Percentiles rank a stretch among this genome's conserved stretches.
These are phyloP conservation scores for Spergularia azorica DNA, from an alignment of 179 eudicot species.

Conservation along the genomic window DNA sequence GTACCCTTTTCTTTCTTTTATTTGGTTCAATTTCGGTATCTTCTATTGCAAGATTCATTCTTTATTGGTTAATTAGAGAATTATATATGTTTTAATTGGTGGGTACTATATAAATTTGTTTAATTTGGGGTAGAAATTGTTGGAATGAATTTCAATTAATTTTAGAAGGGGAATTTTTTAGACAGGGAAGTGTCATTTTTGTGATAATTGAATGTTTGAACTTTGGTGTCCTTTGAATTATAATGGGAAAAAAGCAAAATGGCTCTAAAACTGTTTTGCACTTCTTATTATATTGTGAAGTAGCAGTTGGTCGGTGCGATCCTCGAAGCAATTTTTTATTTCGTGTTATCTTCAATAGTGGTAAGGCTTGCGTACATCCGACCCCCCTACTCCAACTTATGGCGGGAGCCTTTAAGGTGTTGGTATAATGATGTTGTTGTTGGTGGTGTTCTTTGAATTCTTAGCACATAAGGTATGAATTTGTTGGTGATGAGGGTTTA, in stretches of 20 bases:
- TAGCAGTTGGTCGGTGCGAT: too few species aligned
- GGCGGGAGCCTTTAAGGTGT: too few species aligned
- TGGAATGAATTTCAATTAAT: background rate
- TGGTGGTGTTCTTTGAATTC: background rate
- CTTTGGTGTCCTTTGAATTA: background rate
- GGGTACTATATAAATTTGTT: background rate
- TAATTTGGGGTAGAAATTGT: background rate
- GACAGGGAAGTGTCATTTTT: background rate
- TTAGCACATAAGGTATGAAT: background rate
- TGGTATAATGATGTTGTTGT: too few species aligned
- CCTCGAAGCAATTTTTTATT: too few species aligned
- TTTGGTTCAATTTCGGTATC: background rate
- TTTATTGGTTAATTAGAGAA: background rate
- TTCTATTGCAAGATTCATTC: background rate
- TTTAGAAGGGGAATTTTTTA: background rate
- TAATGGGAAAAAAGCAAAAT: too few species aligned
- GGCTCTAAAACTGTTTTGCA: too few species aligned
- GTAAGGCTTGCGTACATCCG: too few species aligned
- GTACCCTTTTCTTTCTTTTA: conserved; percentile 34
- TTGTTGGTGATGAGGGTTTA: background rate
- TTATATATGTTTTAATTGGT: background rate
- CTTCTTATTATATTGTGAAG: too few species aligned
- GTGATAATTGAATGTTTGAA: background rate
- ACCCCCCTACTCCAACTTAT: too few species aligned
- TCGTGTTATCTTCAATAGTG: too few species aligned